These are phyloP conservation scores for Morella rubra DNA, from an alignment of 306 rosid species.

Conservation along the genomic window DNA sequence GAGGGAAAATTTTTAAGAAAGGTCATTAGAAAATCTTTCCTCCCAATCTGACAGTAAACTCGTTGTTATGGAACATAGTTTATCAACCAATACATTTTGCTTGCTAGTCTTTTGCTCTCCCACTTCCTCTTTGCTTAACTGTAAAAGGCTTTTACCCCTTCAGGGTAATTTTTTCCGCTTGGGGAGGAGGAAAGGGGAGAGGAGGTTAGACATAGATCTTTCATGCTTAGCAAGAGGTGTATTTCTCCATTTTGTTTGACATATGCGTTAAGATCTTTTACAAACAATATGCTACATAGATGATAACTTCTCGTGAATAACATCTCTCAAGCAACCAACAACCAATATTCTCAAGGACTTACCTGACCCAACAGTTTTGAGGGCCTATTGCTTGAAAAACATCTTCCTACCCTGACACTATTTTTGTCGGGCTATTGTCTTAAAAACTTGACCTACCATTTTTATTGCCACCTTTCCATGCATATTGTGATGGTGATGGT, in stretches of 20 bases:
- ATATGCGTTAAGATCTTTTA: background rate
- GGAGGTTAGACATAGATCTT: background rate
- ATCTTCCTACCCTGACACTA: background rate
- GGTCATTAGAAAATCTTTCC: no score
- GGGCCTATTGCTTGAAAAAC: background rate
- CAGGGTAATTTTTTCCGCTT: no score
- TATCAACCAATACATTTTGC: no score
- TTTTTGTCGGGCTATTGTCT: no score
- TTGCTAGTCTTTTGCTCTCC: no score
- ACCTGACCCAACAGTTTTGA: no score
- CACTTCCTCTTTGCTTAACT: no score
- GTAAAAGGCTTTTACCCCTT: background rate
- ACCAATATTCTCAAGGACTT: no score
- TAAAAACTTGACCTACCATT: background rate
- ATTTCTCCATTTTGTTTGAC: background rate
- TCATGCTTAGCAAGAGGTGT: background rate
- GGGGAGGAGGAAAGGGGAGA: no score
- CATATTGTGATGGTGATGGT: background rate
- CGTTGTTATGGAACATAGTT: no score
- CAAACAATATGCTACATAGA: background rate
- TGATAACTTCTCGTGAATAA: background rate
- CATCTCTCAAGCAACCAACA: background rate
- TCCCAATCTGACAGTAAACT: no score
- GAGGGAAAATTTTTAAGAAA: no score
- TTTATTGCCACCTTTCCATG: background rate